Evolutionary conservation across 257 asterid genomes (phyloP).

Genomic region (Plantago ovata): DNA sequence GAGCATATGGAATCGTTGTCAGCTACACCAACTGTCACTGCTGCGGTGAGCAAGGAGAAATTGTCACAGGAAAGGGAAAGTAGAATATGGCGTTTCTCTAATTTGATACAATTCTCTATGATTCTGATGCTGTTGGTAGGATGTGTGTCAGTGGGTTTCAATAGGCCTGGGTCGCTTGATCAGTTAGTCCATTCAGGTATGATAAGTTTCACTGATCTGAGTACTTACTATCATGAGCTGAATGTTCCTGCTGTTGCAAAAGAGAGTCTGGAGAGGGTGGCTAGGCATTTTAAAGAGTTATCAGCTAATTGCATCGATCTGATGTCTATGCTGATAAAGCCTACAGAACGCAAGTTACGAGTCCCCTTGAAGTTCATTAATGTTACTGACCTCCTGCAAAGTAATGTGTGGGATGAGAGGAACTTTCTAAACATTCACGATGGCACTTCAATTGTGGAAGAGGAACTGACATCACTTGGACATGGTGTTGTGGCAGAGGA

Average conservation of each 20-base stretch:
- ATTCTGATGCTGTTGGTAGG: slow-evolving; percentile 41
- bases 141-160: slow-evolving; percentile 32
- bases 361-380: slow-evolving; percentile 45
- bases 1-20: slow-evolving; percentile 32
- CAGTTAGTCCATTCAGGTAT: slow-evolving; percentile 27
- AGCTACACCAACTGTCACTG: slow-evolving; percentile 10
- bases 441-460: slow-evolving; percentile 9
- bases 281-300: slow-evolving; percentile 31
- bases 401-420: slow-evolving; percentile 19
- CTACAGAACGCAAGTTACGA: slow-evolving; percentile 27
- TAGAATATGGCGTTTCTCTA: slow-evolving; percentile 29
- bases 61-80: slow-evolving; percentile 22
- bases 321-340: slow-evolving; percentile 32
- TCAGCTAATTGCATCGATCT: slow-evolving; percentile 31
- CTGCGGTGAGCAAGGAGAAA: slow-evolving; percentile 24
- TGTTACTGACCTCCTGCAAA: slow-evolving; percentile 41
- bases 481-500: slow-evolving; percentile 37
- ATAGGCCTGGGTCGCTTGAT: slow-evolving; percentile 30
- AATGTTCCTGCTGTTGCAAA: slow-evolving; percentile 27
- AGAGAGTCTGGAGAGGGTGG: slow-evolving; percentile 30
- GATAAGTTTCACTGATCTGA: slow-evolving; percentile 30
- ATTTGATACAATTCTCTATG: slow-evolving; percentile 32
- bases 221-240: slow-evolving; percentile 31
- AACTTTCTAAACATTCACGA: slow-evolving; percentile 10
- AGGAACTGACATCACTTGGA: slow-evolving; percentile 1